Evolutionary conservation across 1,139 yeast species (phyloP).

Genomic region (Debaryomyces coudertii): DNA sequence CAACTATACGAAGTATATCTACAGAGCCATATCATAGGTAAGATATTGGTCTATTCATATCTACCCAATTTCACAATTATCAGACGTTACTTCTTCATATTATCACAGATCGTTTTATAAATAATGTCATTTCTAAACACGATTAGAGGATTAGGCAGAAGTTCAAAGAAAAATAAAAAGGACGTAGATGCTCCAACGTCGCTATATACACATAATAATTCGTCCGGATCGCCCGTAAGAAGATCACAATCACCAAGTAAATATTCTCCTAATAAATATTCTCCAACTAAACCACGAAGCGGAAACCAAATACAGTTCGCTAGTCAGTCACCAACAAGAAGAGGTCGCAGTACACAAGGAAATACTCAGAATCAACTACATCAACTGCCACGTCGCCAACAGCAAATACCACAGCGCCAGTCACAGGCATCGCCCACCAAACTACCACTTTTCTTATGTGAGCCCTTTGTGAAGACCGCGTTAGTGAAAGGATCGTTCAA

Average conservation of each 20-base stretch:
- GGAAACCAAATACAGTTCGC: constrained; percentile 28
- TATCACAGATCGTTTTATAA: neutral
- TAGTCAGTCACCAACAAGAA: constrained; percentile 39
- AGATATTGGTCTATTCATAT: neutral
- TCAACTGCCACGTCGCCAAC: constrained; percentile 28
- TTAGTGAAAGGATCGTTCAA: constrained; percentile 96
- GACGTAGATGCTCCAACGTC: constrained; percentile 41
- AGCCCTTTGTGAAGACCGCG: constrained; percentile 92
- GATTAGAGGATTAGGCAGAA: constrained; percentile 65
- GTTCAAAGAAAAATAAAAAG: constrained; percentile 57
- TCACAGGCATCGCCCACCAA: constrained; percentile 14
- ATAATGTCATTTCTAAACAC: constrained; percentile 50
- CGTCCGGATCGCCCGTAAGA: constrained; percentile 40
- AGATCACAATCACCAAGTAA: constrained; percentile 41
- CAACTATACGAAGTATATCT: neutral
- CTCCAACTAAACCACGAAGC: constrained; percentile 25
- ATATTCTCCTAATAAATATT: constrained; percentile 31
- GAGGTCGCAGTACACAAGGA: constrained; percentile 26
- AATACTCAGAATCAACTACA: constrained; percentile 21
- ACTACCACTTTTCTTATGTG: constrained; percentile 76
- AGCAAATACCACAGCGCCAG: constrained; percentile 15
- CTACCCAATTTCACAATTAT: neutral
- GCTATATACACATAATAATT: constrained; percentile 37
- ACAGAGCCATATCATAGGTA: neutral
- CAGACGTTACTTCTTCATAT: neutral